Base-by-base conservation (phyloP, 208 protist genomes). In the Lotmaria passim region DNA sequence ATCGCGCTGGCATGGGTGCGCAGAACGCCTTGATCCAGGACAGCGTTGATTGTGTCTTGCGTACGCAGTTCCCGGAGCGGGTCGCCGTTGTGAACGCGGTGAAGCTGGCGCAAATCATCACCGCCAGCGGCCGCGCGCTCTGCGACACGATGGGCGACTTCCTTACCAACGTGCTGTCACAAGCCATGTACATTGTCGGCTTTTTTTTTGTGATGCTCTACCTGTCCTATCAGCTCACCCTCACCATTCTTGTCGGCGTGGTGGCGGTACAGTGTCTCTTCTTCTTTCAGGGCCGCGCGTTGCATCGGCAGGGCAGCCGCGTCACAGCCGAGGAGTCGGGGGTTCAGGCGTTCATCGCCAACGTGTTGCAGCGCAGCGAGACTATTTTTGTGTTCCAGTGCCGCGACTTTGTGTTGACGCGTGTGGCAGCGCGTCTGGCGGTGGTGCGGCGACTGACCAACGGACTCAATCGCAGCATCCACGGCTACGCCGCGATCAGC, bases 351-450 rank as follows among this genome's bases (percentile, higher is more conserved):
- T 73, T 76, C 50, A 48, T 89, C 12, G 78, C 76, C 30, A 95
- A 95, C 64, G 81, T 83, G 4, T 62, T 90, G 26, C 75, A 85
- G 58, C 84, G 86, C 68, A 82, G 73, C 52, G 79, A 83, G 47
- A 95, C 86, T 3, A 61, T 95, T 28, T 81, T 78, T 58, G 79
- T 93, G 28, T 90, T 93, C 65, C 11, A 74, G 17, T 85, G 85
- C 43, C 75, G 69, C 21, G 56, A 67, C 19, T 88, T 93, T 70
- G 78, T 94, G 39, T 46, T 85, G 41, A 43, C 21, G 7, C 78
- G 78, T 30, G 60, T 89, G 50, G 50, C 50, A 14, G 75, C 78
- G 0, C 75, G 62, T 28, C 69, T 89, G 19, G 39, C 24, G 7
- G 26, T 58, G 19, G 50, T 86, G 58, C 55, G 59, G 23, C 46